These are phyloP conservation scores for Phytopythium mirpurense DNA, from an alignment of 352 stramenopile species.

Conservation along the genomic window DNA sequence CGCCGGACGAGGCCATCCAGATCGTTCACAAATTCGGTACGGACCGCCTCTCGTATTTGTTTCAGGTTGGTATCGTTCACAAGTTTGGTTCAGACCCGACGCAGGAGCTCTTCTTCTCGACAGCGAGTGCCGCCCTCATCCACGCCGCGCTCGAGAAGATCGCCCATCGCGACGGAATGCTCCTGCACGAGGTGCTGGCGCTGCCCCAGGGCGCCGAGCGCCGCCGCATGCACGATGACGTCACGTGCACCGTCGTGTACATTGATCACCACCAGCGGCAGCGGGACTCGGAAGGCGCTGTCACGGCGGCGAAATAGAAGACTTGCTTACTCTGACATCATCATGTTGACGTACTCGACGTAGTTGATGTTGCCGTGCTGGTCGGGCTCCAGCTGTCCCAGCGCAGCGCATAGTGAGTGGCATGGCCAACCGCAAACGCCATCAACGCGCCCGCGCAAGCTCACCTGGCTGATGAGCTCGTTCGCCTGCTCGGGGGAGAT, in stretches of 20 bases:
- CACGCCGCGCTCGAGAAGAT: conserved; percentile 70
- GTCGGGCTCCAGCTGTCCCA: conserved; percentile 85
- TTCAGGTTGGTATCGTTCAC: conserved; percentile 2
- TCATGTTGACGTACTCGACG: conserved; percentile 94
- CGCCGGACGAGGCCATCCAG: conserved; percentile 50
- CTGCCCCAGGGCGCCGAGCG: conserved; percentile 40
- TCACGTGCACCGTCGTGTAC: conserved; percentile 75
- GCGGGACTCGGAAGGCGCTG: conserved; percentile 8
- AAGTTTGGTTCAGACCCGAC: conserved; percentile 27
- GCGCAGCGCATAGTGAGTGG: conserved; percentile 1
- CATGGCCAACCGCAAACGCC: not conserved
- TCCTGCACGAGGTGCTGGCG: conserved; percentile 64
- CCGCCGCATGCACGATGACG: conserved; percentile 69
- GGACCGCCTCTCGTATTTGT: not conserved
- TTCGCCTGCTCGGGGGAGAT: conserved; percentile 88
- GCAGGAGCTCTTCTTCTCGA: conserved; percentile 54
- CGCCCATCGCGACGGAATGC: conserved; percentile 55
- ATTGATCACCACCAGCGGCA: conserved; percentile 24
- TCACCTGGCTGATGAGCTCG: conserved; percentile 87
- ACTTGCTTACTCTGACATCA: conserved; percentile 83
- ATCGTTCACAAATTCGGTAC: conserved; percentile 71
- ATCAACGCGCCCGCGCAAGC: conserved; percentile 1
- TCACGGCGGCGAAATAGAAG: too few relatives aligned
- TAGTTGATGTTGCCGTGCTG: conserved; percentile 92
- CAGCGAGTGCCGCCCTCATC: conserved; percentile 51